phyloP scores from a whole-genome alignment of 768 basidiomycete genomes.

The Tricholoma terreum region DNA sequence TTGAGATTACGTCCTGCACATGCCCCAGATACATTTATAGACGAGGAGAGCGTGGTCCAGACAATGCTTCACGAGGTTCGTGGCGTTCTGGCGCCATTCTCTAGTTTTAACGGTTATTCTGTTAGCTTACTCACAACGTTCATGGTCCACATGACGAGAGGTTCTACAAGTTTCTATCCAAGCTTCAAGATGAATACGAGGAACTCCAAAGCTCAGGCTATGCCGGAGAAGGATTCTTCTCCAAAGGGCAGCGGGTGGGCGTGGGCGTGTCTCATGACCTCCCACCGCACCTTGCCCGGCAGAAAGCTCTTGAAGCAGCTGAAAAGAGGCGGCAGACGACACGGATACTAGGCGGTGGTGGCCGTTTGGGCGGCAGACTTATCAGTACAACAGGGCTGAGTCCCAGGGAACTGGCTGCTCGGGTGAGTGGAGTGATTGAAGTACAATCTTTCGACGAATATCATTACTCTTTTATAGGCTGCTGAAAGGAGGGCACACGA shows the following conservation, averaged over 20 bases:
- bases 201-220: slow-evolving; percentile 78
- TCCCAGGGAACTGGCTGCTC: slow-evolving; percentile 71
- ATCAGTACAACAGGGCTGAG: slow-evolving; percentile 40
- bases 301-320: slow-evolving; percentile 74
- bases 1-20: slow-evolving; percentile 74
- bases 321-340: slow-evolving; percentile 61
- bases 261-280: slow-evolving; percentile 62
- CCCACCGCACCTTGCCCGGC: slow-evolving; percentile 59
- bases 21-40: slow-evolving; percentile 66
- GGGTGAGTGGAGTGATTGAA: slow-evolving; percentile 38
- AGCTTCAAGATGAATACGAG: slow-evolving; percentile 83
- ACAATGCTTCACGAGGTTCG: slow-evolving; percentile 90
- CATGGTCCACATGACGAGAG: slow-evolving; percentile 88
- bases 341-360: slow-evolving; percentile 46
- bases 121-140: slow-evolving; percentile 81
- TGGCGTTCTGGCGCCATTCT: background rate
- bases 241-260: slow-evolving; percentile 72
- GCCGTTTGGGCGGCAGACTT: slow-evolving; percentile 50
- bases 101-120: slow-evolving; percentile 2
- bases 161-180: slow-evolving; percentile 71
- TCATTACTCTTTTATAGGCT: slow-evolving; percentile 49
- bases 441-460: slow-evolving; percentile 2
- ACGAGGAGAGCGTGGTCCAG: slow-evolving; percentile 70
- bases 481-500: slow-evolving; percentile 78
- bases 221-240: slow-evolving; percentile 87